Percentiles rank a stretch among this genome's conserved stretches.
phyloP scores from a whole-genome alignment of 2,329 filamentous ascomycete genomes.

The Sporothrix protearum region DNA sequence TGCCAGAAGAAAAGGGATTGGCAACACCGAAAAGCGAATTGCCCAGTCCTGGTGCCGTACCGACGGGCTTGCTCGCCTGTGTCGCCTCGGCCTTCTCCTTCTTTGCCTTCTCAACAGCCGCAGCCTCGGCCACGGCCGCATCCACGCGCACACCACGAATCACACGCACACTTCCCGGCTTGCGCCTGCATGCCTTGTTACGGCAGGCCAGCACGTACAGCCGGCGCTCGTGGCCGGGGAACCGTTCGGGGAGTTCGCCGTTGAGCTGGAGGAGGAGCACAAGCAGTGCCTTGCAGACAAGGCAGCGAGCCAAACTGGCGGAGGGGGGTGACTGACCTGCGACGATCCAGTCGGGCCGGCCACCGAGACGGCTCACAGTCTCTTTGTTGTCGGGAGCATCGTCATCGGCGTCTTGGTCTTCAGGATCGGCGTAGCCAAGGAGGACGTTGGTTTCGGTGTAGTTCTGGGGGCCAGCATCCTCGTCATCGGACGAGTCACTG shows the following conservation, averaged over 20 bases:
- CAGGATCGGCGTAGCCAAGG: conserved; percentile 75
- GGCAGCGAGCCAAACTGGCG: conserved; percentile 76
- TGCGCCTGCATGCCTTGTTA: conserved; percentile 73
- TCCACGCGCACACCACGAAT: conserved; percentile 61
- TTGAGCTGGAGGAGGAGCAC: conserved; percentile 85
- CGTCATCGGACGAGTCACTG: conserved; percentile 75
- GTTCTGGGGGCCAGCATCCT: conserved; percentile 48
- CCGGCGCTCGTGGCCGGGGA: conserved; percentile 81
- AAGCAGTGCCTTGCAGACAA: conserved; percentile 79
- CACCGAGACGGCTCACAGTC: conserved; percentile 81
- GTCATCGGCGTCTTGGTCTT: conserved; percentile 19
- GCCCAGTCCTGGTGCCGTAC: conserved; percentile 49
- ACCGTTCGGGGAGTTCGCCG: conserved; percentile 80
- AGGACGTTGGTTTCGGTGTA: conserved; percentile 83
- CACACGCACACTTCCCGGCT: conserved; percentile 74
- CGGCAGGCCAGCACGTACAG: conserved; percentile 84
- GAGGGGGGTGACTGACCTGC: conserved; percentile 64
- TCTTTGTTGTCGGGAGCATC: conserved; percentile 47
- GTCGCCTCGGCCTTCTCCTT: conserved; percentile 35
- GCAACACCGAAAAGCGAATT: conserved; percentile 65
- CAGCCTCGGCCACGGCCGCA: conserved; percentile 36
- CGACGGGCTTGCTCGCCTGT: conserved; percentile 36
- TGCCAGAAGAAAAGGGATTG: conserved; percentile 42
- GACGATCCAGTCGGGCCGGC: conserved; percentile 81
- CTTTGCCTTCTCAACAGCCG: conserved; percentile 32